A percentile compares a stretch with the other conserved stretches of the same genome.
These are phyloP conservation scores for Malassezia japonica DNA, from an alignment of 1,284 basidiomycete genomes.

Conservation along the genomic window DNA sequence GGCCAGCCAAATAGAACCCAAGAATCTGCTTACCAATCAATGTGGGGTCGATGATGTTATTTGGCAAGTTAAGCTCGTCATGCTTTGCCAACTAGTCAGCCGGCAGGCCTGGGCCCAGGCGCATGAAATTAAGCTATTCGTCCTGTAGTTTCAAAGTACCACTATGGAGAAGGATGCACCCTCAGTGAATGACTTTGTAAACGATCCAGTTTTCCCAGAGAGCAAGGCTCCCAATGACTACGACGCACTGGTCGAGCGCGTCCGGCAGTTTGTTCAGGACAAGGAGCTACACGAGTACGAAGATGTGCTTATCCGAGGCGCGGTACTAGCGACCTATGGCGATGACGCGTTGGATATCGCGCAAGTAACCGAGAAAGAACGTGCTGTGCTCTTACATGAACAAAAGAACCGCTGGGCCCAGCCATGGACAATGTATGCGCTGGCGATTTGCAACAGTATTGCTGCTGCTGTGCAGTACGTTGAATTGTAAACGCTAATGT, in stretches of 20 bases:
- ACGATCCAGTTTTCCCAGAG: too few species aligned
- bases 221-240: not conserved
- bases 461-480: conserved; percentile 65
- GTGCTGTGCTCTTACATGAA: conserved; percentile 52
- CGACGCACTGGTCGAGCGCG: conserved; percentile 49
- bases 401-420: conserved; percentile 54
- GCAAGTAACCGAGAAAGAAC: conserved; percentile 59
- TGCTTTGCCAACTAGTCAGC: conserved; percentile 56
- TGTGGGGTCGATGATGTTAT: not conserved
- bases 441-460: conserved; percentile 57
- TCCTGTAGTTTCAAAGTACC: too few species aligned
- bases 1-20: not conserved
- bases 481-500: conserved; percentile 41
- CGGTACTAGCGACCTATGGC: conserved; percentile 22
- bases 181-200: too few species aligned
- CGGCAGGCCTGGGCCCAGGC: too few species aligned
- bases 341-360: conserved; percentile 53
- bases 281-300: conserved; percentile 27
- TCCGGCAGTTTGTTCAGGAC: conserved; percentile 29
- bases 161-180: too few species aligned
- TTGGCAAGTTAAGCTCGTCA: conserved; percentile 42
- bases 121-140: too few species aligned
- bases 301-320: conserved; percentile 29
- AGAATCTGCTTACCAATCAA: not conserved
- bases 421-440: conserved; percentile 56